Base-by-base conservation (phyloP, 2,329 filamentous ascomycete genomes). In the Colletotrichum godetiae region DNA sequence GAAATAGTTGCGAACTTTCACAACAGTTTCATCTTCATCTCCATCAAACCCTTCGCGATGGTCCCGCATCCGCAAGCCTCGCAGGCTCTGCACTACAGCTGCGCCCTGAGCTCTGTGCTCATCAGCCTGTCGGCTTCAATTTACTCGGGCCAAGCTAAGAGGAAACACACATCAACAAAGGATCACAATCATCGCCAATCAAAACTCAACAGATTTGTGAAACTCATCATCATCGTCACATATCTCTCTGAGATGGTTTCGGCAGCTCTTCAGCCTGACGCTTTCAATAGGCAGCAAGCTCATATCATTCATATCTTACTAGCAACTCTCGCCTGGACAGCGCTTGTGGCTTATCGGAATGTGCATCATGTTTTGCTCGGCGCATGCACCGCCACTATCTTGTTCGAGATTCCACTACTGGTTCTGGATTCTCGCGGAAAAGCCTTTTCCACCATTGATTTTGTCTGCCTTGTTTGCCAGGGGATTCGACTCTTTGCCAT, bases 61-160 rank as follows among this genome's bases (percentile, higher is more conserved):
- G 10, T 53, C 24, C 22, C 12, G 8, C n/a, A n/a, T 3, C 11
- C 46, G 10, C 42, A n/a, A 12, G 56, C 56, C 53, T 46, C 29
- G 19, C 31, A 56, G 37, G 62, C 27, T 10, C 68, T 71, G 11
- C 55, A 71, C 56, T 67, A 71, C 33, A 62, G 46, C 27, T 56
- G 62, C 37, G 68, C 68, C 46, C 46, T 71, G n/a, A 19, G 37
- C 37, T 6, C 31, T 22, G 27, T 27, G 22, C 6, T 57, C 46
- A 33, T 71, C 13, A 31, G n/a, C 1, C 13, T 60, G n/a, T 60
- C 33, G 22, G n/a, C 33, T 19, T 22, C 67, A 3, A 8, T 52
- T 10, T 46, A 15, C 8, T 31, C 59, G 11, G n/a, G 62, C 10
- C 55, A 52, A 29, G 56, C 33, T 8, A 56, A 33, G 33, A 31